phyloP scores from a whole-genome alignment of 768 basidiomycete species.

The Piloderma croceum region DNA sequence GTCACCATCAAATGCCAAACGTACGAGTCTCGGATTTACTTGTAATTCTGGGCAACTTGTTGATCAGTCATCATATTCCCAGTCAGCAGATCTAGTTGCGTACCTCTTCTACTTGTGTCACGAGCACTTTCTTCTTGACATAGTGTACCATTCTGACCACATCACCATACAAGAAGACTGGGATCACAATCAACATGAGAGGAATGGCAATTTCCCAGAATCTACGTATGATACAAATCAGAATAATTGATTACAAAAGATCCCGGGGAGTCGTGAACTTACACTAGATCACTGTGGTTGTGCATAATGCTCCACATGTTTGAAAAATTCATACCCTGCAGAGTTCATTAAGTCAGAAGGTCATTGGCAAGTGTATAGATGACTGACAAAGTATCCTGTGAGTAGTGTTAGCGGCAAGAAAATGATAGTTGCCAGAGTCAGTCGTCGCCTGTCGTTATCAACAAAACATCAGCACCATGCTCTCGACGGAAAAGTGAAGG shows the following conservation, averaged over 20 bases:
- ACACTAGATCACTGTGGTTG: slow-evolving; percentile 42
- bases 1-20: too few relatives aligned
- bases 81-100: too few relatives aligned
- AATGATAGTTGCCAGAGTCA: slow-evolving; percentile 66
- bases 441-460: slow-evolving; percentile 42
- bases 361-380: background rate
- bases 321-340: slow-evolving; percentile 63
- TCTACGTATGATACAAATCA: slow-evolving; percentile 24
- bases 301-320: slow-evolving; percentile 47
- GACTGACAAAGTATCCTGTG: slow-evolving; percentile 65
- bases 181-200: slow-evolving; percentile 47
- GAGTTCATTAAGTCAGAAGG: background rate
- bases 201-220: slow-evolving; percentile 67
- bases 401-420: slow-evolving; percentile 66
- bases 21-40: too few relatives aligned
- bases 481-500: slow-evolving; percentile 1
- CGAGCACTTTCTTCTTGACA: slow-evolving; percentile 35
- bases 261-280: slow-evolving; percentile 14
- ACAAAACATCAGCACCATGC: background rate
- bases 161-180: slow-evolving; percentile 49
- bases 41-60: too few relatives aligned
- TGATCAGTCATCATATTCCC: too few relatives aligned
- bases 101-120: slow-evolving; percentile 29
- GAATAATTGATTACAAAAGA: background rate
- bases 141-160: slow-evolving; percentile 42